Percentiles rank a stretch among this genome's conserved stretches.
Conservation (phyloP, 192 early-diverging fungal species). For the Lobulomyces angularis region DNA sequence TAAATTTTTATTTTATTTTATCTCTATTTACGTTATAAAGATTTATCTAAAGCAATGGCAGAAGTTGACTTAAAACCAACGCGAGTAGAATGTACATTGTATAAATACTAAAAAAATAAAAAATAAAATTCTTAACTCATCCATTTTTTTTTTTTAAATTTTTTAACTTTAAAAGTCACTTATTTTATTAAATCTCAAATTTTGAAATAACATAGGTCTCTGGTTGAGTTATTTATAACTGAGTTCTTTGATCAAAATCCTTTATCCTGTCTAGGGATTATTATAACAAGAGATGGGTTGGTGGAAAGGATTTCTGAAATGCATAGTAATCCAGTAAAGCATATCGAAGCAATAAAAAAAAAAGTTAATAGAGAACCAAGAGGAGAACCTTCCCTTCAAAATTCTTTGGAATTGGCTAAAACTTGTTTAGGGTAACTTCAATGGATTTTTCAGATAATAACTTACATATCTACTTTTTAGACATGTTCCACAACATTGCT, state of each 20-base stretch:
- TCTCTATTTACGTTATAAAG: too few relatives aligned
- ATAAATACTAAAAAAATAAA: too few relatives aligned
- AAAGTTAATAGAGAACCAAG: conserved; percentile 55
- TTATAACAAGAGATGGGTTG: conserved; percentile 71
- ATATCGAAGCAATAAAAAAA: conserved; percentile 53
- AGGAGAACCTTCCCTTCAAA: conserved; percentile 87
- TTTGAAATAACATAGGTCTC: too few relatives aligned
- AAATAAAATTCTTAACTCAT: too few relatives aligned
- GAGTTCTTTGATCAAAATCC: conserved; percentile 97
- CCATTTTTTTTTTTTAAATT: too few relatives aligned
- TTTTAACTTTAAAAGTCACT: too few relatives aligned
- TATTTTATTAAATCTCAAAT: too few relatives aligned
- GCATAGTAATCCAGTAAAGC: conserved; percentile 71
- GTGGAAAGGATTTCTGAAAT: conserved; percentile 80
- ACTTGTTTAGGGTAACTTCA: conserved; percentile 36
- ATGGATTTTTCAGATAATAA: neutral
- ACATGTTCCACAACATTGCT: conserved; percentile 81
- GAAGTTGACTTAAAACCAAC: conserved; percentile 76
- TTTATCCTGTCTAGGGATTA: conserved; percentile 71
- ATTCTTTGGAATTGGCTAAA: conserved; percentile 74
- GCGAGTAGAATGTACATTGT: conserved; percentile 62
- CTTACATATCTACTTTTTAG: conserved; percentile 8
- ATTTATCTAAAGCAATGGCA: conserved; percentile 71
- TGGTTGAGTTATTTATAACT: conserved; percentile 57
- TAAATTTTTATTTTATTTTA: too few relatives aligned